Evolutionary conservation across 2,329 filamentous ascomycete species (phyloP), one percentile per base, ranked within the genome.

Genomic region (Colletotrichum camelliae): DNA sequence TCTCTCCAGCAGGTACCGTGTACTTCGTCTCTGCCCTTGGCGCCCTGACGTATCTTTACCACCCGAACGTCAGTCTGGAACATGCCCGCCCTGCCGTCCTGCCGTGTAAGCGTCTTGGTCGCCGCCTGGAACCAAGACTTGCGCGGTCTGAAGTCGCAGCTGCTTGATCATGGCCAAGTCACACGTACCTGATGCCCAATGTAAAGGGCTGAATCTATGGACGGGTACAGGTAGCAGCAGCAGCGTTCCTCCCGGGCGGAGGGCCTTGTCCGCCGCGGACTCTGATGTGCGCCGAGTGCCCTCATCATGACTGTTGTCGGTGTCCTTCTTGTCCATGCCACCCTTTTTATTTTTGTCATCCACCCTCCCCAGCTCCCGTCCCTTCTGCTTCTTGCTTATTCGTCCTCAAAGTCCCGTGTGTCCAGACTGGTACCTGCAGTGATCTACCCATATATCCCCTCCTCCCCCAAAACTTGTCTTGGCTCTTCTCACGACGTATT

Each of bases 231-330:
- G 43, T 21, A 21, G 43, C 43, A 52, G 31, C 31, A 48, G 16
- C 55, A 39, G 31, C 35, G 35, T 39, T 15, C 60, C 24, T 73
- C 57, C 58, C 37, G 55, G 31, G 61, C 72, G 61, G 72, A 52
- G 0, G 67, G 60, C 43, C 7, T 15, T 33, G 52, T 67, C 68
- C 35, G 55, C 31, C 16, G 58, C 29, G 43, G 64, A 55, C 61
- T 55, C 29, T 55, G 39, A 55, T 33, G 57, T 70, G 62, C 16
- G 31, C 73, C 74, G 64, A 73, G 35, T 31, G 16, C 31, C 57
- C 48, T 48, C 74, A 60, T 77, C 74, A 62, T 72, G 67, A 69
- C 69, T 68, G 18, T 70, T 52, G 43, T 52, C n/a, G 43, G 43
- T 52, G 43, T 52, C 43, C 43, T 52, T 52, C 43, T 21, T 52